Conservation (phyloP, 208 protist species). For the Leishmania guyanensis region DNA sequence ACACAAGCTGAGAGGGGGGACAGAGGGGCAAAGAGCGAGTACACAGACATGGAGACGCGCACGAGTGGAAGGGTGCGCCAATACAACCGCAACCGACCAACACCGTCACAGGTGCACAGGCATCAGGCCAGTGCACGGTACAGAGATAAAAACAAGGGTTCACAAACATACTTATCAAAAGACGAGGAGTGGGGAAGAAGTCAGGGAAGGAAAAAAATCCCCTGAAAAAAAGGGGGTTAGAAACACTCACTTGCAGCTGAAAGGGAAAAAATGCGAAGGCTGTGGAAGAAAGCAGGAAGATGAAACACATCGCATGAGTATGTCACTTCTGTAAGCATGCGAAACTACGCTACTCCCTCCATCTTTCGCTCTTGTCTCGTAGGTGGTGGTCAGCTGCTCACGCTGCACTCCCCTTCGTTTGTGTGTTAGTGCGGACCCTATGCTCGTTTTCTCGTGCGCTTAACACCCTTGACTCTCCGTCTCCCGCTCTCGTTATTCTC, state of each 20-base stretch:
- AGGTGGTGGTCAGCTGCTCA: not conserved
- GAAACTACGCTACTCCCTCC: not conserved
- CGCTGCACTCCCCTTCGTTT: not conserved
- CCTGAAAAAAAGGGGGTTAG: no score
- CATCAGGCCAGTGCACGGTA: not conserved
- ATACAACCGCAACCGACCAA: not conserved
- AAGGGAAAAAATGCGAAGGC: slow-evolving; percentile 6
- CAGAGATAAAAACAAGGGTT: not conserved
- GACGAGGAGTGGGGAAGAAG: not conserved
- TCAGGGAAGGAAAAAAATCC: not conserved
- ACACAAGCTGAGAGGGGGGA: not conserved
- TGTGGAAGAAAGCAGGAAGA: not conserved
- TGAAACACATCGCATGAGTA: not conserved
- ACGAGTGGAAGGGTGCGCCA: not conserved
- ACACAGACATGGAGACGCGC: not conserved
- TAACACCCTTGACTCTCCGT: not conserved
- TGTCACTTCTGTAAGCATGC: not conserved
- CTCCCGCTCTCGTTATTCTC: not conserved
- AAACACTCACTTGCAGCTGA: not conserved
- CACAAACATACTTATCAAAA: not conserved
- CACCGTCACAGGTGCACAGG: not conserved
- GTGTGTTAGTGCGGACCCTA: not conserved
- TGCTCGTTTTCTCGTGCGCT: not conserved
- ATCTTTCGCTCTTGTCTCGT: not conserved
- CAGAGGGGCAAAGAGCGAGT: not conserved